These are phyloP conservation scores for Irpex lacteus DNA, from an alignment of 1,284 basidiomycete species.

Conservation along the genomic window DNA sequence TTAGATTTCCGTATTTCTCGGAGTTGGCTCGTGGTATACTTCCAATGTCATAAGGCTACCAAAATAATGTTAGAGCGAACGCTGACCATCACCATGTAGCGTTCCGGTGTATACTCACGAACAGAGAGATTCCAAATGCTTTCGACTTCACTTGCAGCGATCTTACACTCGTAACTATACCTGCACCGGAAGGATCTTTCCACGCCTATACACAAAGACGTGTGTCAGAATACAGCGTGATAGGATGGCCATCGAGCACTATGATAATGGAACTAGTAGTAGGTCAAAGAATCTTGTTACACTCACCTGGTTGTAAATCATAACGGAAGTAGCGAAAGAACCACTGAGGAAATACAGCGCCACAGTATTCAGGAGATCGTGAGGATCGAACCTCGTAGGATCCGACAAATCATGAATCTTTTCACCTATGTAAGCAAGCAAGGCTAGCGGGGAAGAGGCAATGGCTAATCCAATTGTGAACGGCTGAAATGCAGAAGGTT, in stretches of 20 bases:
- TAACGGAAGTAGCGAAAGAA: conserved; percentile 9
- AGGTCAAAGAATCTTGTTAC: background rate
- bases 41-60: background rate
- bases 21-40: background rate
- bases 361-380: conserved; percentile 5
- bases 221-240: no score
- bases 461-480: conserved; percentile 10
- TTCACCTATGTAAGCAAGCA: conserved; percentile 16
- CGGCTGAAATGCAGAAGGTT: conserved; percentile 4
- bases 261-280: no score
- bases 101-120: background rate
- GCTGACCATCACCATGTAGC: background rate
- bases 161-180: background rate
- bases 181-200: background rate
- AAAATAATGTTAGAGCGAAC: no score
- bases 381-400: background rate
- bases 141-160: background rate
- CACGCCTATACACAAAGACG: background rate
- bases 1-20: background rate
- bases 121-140: background rate
- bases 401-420: conserved; percentile 6
- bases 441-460: conserved; percentile 12
- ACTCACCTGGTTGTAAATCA: conserved; percentile 10
- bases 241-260: no score
- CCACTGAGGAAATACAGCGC: conserved; percentile 17